Percentiles rank a stretch among this genome's conserved stretches.
Conservation (phyloP, 2,329 filamentous ascomycete species). For the Fusarium stilboides region DNA sequence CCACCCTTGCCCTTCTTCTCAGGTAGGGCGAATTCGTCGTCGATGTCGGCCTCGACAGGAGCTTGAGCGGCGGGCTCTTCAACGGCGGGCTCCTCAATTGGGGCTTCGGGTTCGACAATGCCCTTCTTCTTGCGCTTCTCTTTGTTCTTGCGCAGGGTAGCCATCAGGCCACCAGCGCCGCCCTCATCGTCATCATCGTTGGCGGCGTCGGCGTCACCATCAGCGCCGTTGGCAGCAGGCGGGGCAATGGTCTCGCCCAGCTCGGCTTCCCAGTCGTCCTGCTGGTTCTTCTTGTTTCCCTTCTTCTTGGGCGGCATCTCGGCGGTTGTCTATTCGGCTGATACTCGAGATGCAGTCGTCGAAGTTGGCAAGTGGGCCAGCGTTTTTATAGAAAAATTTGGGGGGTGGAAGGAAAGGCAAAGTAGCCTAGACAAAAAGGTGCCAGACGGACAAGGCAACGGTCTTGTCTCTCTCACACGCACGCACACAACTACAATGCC, state of each 20-base stretch:
- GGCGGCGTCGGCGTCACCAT: slow-evolving; percentile 62
- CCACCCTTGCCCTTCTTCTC: slow-evolving; percentile 81
- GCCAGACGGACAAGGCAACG: slow-evolving; percentile 36
- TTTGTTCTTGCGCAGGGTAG: slow-evolving; percentile 84
- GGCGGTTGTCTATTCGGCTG: slow-evolving; percentile 45
- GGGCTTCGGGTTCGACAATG: slow-evolving; percentile 71
- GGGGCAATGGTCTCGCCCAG: slow-evolving; percentile 84
- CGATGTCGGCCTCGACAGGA: slow-evolving; percentile 84
- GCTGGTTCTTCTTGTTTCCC: slow-evolving; percentile 82
- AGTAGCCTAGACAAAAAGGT: slow-evolving; percentile 33
- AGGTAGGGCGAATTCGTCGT: slow-evolving; percentile 88
- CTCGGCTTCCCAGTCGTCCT: slow-evolving; percentile 96
- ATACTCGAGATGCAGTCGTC: slow-evolving; percentile 43
- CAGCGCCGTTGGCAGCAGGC: slow-evolving; percentile 61
- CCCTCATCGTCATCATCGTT: slow-evolving; percentile 69
- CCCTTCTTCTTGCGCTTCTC: slow-evolving; percentile 94
- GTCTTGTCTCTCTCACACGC: slow-evolving; percentile 24
- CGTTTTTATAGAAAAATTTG: slow-evolving; percentile 35
- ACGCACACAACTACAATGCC: slow-evolving; percentile 21
- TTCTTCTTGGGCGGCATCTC: slow-evolving; percentile 97
- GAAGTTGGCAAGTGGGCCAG: slow-evolving; percentile 37
- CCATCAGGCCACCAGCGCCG: slow-evolving; percentile 80
- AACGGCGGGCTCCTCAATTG: slow-evolving; percentile 71
- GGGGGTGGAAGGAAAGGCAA: slow-evolving; percentile 5
- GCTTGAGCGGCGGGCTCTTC: slow-evolving; percentile 76